phyloP scores from a whole-genome alignment of 768 basidiomycete genomes.

The Trametes coccinea region DNA sequence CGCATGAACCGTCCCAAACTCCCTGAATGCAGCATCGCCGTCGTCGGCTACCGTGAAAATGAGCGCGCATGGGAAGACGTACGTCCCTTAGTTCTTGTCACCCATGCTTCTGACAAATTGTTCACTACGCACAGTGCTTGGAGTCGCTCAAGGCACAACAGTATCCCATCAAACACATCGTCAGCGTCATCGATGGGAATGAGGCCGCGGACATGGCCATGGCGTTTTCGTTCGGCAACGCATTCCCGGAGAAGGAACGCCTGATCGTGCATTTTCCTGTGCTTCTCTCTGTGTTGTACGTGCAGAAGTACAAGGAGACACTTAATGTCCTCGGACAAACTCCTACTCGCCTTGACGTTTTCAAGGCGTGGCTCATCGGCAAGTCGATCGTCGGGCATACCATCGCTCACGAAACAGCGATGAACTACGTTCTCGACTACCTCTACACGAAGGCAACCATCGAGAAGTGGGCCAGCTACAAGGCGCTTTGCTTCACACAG shows the following conservation, averaged over 20 bases:
- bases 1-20: conserved; percentile 1
- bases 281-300: conserved; percentile 23
- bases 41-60: conserved; percentile 23
- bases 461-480: conserved; percentile 16
- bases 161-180: conserved; percentile 24
- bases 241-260: conserved; percentile 20
- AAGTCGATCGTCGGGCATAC: conserved; percentile 11
- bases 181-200: conserved; percentile 25
- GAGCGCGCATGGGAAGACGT: conserved; percentile 18
- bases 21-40: conserved; percentile 21
- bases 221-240: conserved; percentile 19
- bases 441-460: conserved; percentile 14
- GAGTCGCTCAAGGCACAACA: conserved; percentile 21
- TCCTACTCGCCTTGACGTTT: conserved; percentile 13
- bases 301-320: conserved; percentile 20
- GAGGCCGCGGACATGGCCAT: conserved; percentile 20
- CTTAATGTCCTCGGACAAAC: conserved; percentile 6
- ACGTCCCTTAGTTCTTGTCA: background rate
- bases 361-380: conserved; percentile 22
- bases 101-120: background rate
- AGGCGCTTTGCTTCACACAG: conserved; percentile 28
- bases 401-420: conserved; percentile 20
- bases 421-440: conserved; percentile 20
- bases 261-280: conserved; percentile 22
- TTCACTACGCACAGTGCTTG: conserved; percentile 10